Evolutionary conservation across 441 rosid genomes (phyloP), one percentile per base, ranked within the genome.

Genomic region (Croton setiger): DNA sequence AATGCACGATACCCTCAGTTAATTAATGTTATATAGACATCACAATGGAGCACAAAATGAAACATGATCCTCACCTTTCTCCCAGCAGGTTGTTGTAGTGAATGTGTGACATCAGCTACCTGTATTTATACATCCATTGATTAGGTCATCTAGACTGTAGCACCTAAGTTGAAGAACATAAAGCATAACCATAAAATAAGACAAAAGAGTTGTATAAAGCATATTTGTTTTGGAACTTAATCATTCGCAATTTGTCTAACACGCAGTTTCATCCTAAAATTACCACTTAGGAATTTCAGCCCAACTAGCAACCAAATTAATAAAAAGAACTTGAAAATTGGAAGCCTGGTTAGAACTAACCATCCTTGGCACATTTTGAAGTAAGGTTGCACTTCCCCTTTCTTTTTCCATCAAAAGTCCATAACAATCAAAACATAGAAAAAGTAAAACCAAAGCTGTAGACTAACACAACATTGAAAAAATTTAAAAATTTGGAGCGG

Each of bases 21-120:
- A 15, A 35, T 47, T 54, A 45, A 57, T 70, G 72, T 27, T 64
- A 49, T 37, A 39, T 39, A 39, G 43, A 39, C 7, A 9, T 39
- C 43, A 39, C 43, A 6, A 39, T 39, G 43, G 10, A 59, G 61
- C 15, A 63, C 10, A 53, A 69, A 51, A 52, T 49, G 23, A 45
- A 43, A 73, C 64, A 60, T 15, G 74, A 55, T 63, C 37, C 70
- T 41, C 62, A 90, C 99, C 98, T 94, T 89, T 83, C 69, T 88
- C 70, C 96, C 97, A 39, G 98, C 96, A 74, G 99, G 99, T 81
- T 92, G 98, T 74, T 92, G 99, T 37, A 94, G 80, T 39, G 99
- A 85, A 81, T 94, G 98, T 41, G 98, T 94, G 58, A 94, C 72
- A 80, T 94, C 99, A 57, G 99, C 98, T 9, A 92, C 96, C 98